Base-by-base conservation (phyloP, 345 rosid genomes). In the Nasturtium officinale region DNA sequence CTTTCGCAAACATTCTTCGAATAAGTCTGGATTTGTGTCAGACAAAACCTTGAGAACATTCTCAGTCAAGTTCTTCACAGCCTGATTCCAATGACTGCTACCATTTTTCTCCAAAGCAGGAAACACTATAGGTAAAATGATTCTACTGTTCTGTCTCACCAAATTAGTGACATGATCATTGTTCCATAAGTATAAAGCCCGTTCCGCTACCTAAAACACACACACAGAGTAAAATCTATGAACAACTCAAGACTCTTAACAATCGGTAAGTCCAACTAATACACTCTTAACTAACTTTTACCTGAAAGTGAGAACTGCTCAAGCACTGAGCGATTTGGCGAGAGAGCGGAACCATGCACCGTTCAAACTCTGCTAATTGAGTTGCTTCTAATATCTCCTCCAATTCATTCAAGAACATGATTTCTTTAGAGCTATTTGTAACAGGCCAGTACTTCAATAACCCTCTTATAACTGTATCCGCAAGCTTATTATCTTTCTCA, bases 251-350 rank as follows among this genome's bases (percentile, higher is more conserved):
- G 59, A 61, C 4, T 53, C 48, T 23, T 23, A 69, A 53, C 25
- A 17, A 61, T 15, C 5, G 29, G 53, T n/a, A 16, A 3, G 11
- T 15, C n/a, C 11, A 42, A 68, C n/a, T 38, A 48, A 28, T 37
- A 3, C 37, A 15, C 29, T 48, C 23, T 30, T 26, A 33, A 23
- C 18, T 17, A 43, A 21, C 33, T 61, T 42, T 40, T 80, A 92
- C 98, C 96, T 92, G 98, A 85, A 90, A 90, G 77, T 92, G 98
- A 60, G 85, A 78, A 68, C 96, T 90, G 83, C 76, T 86, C 80
- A 92, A 75, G 80, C 98, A 92, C 61, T 67, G 82, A 66, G 87
- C 88, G 65, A 90, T 81, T 72, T 85, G 91, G 71, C 73, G 87
- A 79, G 87, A 89, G 65, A 90, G 85, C 0, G 96, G 94, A 47